Evolutionary conservation across 805 yeast species (phyloP), one percentile per base, ranked within the genome.

Genomic region (Yarrowia hollandica): DNA sequence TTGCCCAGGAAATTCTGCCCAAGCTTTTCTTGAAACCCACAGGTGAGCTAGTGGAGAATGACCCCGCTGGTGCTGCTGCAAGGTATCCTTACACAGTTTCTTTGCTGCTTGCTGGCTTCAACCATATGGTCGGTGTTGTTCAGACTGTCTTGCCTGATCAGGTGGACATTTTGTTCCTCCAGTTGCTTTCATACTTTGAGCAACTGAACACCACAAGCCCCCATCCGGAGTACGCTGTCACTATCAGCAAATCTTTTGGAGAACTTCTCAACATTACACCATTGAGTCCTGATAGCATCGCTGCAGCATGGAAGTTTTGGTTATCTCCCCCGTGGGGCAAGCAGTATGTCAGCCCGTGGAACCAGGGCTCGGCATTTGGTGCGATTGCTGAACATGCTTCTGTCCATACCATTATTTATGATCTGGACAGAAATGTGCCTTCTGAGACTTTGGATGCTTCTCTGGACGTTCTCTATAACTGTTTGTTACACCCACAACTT

Each of bases 331-430:
- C 58, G 7, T 52, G 58, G 58, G 39, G 30, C 11, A 25, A 25
- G 11, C 15, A 35, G 28, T 52, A 23, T 15, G 31, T 21, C n/a
- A 21, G 25, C 4, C 42, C 58, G 15, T 52, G 58, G 58, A 35
- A 35, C 35, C 23, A 16, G 35, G 58, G 44, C 9, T 26, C 34
- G 1, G 42, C 58, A 4, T 35, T 44, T 1, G 16, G 34, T 35
- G 58, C 58, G 21, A 52, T 52, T 35, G 44, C 44, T 37, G 34
- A 52, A 34, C 58, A 52, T 28, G 58, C 58, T 10, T 25, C 44
- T 21, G 42, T 52, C 6, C 58, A 52, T n/a, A 19, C 58, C 10
- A 19, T 35, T 11, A 31, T 48, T 23, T 48, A 48, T 22, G 22
- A 48, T 12, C 15, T 48, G 30, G 55, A 48, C 16, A n/a, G 55